Conservation (phyloP, 2,329 filamentous ascomycete genomes). For the Ophiostoma montium region DNA sequence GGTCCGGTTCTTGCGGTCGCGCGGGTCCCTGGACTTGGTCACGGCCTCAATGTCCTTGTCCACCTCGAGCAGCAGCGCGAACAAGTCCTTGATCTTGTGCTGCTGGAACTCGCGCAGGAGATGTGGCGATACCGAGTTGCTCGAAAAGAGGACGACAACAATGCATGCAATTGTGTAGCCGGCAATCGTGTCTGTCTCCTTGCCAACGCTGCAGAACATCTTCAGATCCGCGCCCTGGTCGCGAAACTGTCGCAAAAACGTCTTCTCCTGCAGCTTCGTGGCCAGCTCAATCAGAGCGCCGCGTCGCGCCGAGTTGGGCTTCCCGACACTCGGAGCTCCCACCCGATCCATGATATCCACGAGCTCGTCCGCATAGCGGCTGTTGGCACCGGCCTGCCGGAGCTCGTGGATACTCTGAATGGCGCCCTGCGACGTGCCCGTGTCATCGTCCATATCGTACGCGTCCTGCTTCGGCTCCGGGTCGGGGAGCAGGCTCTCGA, state of each 20-base stretch:
- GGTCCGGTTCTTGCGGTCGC: conserved; percentile 53
- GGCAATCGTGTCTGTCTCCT: conserved; percentile 44
- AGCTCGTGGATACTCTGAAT: conserved; percentile 53
- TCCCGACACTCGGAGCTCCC: conserved; percentile 29
- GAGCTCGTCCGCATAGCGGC: conserved; percentile 50
- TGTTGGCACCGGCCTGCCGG: conserved; percentile 51
- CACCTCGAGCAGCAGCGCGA: conserved; percentile 39
- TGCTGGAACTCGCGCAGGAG: conserved; percentile 39
- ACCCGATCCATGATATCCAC: conserved; percentile 50
- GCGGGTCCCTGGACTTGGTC: conserved; percentile 21
- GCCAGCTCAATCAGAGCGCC: conserved; percentile 46
- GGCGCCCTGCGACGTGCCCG: conserved; percentile 30
- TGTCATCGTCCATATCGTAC: conserved; percentile 29
- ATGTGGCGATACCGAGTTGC: conserved; percentile 41
- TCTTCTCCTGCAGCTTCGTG: conserved; percentile 44
- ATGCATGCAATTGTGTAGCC: conserved; percentile 51
- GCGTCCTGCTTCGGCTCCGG: conserved; percentile 13
- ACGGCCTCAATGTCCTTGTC: conserved; percentile 43
- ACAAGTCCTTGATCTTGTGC: conserved; percentile 38
- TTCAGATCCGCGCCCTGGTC: conserved; percentile 58
- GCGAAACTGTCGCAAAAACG: conserved; percentile 55
- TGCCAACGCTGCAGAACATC: conserved; percentile 47
- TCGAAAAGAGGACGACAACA: conserved; percentile 47
- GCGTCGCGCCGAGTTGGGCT: conserved; percentile 37
- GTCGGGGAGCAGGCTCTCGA: conserved; percentile 16